A percentile compares a stretch with the other conserved stretches of the same genome.
Evolutionary conservation across 2,329 filamentous ascomycete genomes (phyloP).

Genomic region (Fusarium sp.): DNA sequence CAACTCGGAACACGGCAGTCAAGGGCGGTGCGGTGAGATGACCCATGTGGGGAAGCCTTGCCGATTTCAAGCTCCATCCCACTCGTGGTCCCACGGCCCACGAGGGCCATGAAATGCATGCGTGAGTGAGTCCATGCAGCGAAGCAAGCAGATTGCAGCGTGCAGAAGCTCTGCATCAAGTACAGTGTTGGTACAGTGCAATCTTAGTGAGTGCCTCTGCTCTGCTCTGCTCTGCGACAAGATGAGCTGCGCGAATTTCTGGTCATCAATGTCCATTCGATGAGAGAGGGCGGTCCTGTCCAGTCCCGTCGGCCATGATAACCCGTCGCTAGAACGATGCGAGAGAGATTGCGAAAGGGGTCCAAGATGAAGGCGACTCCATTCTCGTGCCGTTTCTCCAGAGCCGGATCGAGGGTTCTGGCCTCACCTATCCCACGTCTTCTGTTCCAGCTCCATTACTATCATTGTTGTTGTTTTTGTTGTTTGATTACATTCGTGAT

Average conservation of each 20-base stretch:
- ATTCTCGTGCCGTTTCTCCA: conserved; percentile 11
- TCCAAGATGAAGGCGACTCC: conserved; percentile 20
- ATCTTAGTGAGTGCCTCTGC: background rate
- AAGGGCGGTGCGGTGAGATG: conserved; percentile 41
- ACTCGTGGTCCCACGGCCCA: conserved; percentile 23
- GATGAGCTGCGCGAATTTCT: conserved; percentile 34
- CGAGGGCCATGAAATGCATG: conserved; percentile 12
- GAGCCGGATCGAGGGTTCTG: background rate
- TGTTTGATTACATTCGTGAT: conserved; percentile 26
- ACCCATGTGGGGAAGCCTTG: conserved; percentile 40
- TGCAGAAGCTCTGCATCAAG: background rate
- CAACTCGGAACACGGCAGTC: conserved; percentile 45
- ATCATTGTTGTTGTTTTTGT: background rate
- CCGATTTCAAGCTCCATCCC: conserved; percentile 29
- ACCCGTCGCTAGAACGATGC: conserved; percentile 16
- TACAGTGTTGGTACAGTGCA: conserved; percentile 27
- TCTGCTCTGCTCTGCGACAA: conserved; percentile 1
- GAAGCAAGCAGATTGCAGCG: conserved; percentile 8
- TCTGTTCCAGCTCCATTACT: background rate
- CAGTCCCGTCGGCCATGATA: background rate
- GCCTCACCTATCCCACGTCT: background rate
- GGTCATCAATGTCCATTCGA: background rate
- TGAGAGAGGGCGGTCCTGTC: background rate
- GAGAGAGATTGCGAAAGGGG: conserved; percentile 26
- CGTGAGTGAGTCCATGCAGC: conserved; percentile 5